phyloP scores from a whole-genome alignment of 2,329 filamentous ascomycete genomes.

The Epichloe typhina region DNA sequence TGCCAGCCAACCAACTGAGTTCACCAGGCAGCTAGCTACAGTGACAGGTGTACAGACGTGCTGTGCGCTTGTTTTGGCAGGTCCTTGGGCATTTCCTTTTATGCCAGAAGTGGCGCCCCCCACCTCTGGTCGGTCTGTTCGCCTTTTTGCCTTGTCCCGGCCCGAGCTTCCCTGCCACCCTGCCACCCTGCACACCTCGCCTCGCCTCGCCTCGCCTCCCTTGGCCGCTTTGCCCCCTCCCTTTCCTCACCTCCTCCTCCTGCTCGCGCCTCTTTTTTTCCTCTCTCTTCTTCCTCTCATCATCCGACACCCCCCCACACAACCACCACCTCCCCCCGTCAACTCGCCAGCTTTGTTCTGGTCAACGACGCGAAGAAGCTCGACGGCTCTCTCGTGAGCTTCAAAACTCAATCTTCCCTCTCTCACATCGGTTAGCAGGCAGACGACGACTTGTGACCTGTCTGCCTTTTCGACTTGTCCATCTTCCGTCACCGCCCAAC shows the following conservation, averaged over 20 bases:
- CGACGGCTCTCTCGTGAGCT: neutral
- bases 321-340: slow-evolving; percentile 5
- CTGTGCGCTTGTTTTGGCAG: no score
- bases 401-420: neutral
- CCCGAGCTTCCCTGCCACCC: neutral
- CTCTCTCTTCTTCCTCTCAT: slow-evolving; percentile 6
- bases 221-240: neutral
- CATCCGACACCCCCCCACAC: slow-evolving; percentile 4
- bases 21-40: no score
- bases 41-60: no score
- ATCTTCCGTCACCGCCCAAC: slow-evolving; percentile 1
- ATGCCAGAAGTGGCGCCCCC: neutral
- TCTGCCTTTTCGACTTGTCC: neutral
- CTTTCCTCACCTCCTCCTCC: slow-evolving; percentile 1
- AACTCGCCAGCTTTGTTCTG: slow-evolving; percentile 4
- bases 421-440: neutral
- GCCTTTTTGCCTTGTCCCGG: neutral
- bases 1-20: no score
- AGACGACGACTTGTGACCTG: neutral
- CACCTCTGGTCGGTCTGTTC: neutral
- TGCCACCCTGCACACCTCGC: neutral
- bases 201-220: neutral
- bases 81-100: no score
- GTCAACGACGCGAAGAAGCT: slow-evolving; percentile 1
- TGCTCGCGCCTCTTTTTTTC: neutral